Base-by-base conservation (phyloP, 2,329 filamentous ascomycete species). In the Cladophialophora yegresii region DNA sequence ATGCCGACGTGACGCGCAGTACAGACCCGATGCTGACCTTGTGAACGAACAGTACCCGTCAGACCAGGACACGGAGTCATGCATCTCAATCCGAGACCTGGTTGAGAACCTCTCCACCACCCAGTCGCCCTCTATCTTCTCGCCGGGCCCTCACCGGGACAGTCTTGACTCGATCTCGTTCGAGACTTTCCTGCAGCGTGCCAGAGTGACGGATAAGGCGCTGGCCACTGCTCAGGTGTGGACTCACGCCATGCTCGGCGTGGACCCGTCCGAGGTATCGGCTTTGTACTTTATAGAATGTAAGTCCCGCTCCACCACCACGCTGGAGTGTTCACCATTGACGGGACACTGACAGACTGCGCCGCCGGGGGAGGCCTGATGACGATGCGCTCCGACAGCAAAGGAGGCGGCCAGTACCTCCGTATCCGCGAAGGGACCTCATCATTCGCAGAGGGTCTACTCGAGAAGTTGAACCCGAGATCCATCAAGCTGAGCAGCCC, bases 251-350 rank as follows among this genome's bases (percentile, higher is more conserved):
- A 82, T 83, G 79, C 73, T 84, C 1, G 83, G 84, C 1, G 72
- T 79, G 1, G 81, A 85, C 32, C 78, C 83, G 0, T 64, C 61
- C 1, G 82, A 85, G 8, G 69, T 85, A 2, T 81, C 78, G 2
- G 83, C 84, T 0, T 70, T 83, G 2, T 86, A 76, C 69, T 84
- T 87, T 68, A 75, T 87, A 12, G 77, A 84, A 69, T 85, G 58
- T 54, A 33, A 40, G 50, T 61, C 43, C 36, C 36, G 36, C 28
- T 22, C 7, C 33, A 30, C 9, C 23, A 4, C n/a, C 26, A 28
- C 7, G 3, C n/a, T 28, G 13, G 26, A 40, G 13, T 30, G 10
- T 12, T 36, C 32, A 28, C 28, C 16, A 23, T 47, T 59, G 22
- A 51, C 33, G 13, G 22, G 22, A 4, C 23, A 13, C 30, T 26